A percentile compares a stretch with the other conserved stretches of the same genome.
Evolutionary conservation across 352 stramenopile genomes (phyloP).

Genomic region (Plasmopara muralis): DNA sequence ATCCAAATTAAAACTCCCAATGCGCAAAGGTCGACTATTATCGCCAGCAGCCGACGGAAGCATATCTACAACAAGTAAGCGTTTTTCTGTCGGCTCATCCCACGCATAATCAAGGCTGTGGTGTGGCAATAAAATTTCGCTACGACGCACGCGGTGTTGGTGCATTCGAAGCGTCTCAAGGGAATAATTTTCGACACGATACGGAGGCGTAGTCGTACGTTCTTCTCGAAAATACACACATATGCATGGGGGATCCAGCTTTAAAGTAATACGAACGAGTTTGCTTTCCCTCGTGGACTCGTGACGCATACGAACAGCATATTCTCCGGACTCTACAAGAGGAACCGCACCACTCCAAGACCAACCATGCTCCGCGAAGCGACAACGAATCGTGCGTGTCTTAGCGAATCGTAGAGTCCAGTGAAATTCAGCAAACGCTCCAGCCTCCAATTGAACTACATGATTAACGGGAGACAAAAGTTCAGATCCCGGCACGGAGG

Average conservation of each 20-base stretch:
- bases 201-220: slow-evolving; percentile 66
- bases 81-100: slow-evolving; percentile 80
- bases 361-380: slow-evolving; percentile 66
- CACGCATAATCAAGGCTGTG: slow-evolving; percentile 85
- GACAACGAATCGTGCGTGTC: slow-evolving; percentile 71
- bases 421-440: slow-evolving; percentile 78
- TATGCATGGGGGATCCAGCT: slow-evolving; percentile 68
- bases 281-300: slow-evolving; percentile 75
- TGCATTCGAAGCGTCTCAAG: slow-evolving; percentile 83
- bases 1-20: slow-evolving; percentile 76
- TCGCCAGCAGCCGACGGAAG: slow-evolving; percentile 81
- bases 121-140: slow-evolving; percentile 81
- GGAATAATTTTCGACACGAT: slow-evolving; percentile 86
- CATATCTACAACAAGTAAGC: slow-evolving; percentile 82
- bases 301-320: slow-evolving; percentile 76
- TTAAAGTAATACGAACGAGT: slow-evolving; percentile 69
- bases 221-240: slow-evolving; percentile 80
- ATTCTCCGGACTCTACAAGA: slow-evolving; percentile 70
- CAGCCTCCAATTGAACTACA: slow-evolving; percentile 60
- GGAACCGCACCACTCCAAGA: slow-evolving; percentile 81
- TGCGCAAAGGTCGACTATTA: slow-evolving; percentile 78
- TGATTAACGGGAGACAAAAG: slow-evolving; percentile 62
- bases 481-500: slow-evolving; percentile 35
- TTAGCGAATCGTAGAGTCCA: slow-evolving; percentile 68
- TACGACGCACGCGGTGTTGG: slow-evolving; percentile 71